Percentiles rank a stretch among this genome's conserved stretches.
Evolutionary conservation across 345 rosid genomes (phyloP).

Genomic region (Noccaea bulbosa): DNA sequence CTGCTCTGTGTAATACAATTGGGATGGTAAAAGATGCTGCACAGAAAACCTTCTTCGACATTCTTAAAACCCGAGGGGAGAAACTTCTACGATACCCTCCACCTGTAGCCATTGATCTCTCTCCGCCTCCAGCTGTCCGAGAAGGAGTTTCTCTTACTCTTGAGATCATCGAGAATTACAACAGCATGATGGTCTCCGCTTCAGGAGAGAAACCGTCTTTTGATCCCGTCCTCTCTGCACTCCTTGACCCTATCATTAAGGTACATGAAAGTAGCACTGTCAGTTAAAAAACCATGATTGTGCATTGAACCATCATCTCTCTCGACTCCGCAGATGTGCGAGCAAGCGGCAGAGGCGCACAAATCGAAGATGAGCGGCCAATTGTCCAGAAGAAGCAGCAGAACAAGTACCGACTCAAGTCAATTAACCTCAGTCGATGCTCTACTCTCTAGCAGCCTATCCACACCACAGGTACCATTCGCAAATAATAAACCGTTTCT

Average conservation of each 20-base stretch:
- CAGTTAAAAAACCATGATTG: slow-evolving; percentile 7
- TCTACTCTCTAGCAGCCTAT: slow-evolving; percentile 66
- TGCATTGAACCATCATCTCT: slow-evolving; percentile 23
- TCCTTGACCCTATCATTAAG: slow-evolving; percentile 95
- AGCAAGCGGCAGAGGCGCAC: slow-evolving; percentile 96
- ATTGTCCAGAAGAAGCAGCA: slow-evolving; percentile 67
- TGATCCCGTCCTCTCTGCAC: slow-evolving; percentile 82
- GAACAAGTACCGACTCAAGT: slow-evolving; percentile 66
- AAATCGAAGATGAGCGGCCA: slow-evolving; percentile 71
- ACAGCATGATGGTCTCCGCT: slow-evolving; percentile 84
- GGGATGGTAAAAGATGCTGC: slow-evolving; percentile 91
- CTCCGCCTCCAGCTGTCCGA: slow-evolving; percentile 93
- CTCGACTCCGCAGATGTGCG: slow-evolving; percentile 73
- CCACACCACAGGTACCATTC: slow-evolving; percentile 64
- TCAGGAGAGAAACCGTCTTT: slow-evolving; percentile 67
- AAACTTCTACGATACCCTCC: slow-evolving; percentile 96
- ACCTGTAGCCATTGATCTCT: slow-evolving; percentile 87
- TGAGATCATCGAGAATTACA: slow-evolving; percentile 81
- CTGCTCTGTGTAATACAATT: slow-evolving; percentile 84
- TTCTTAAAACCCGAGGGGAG: slow-evolving; percentile 89
- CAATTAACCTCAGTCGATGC: slow-evolving; percentile 86
- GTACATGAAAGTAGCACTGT: slow-evolving; percentile 39
- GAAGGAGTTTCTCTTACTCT: slow-evolving; percentile 93
- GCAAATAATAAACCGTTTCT: not conserved
- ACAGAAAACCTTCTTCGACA: slow-evolving; percentile 88